Evolutionary conservation across 2,329 filamentous ascomycete species (phyloP).

Genomic region (Sarocladiaceae sp.): DNA sequence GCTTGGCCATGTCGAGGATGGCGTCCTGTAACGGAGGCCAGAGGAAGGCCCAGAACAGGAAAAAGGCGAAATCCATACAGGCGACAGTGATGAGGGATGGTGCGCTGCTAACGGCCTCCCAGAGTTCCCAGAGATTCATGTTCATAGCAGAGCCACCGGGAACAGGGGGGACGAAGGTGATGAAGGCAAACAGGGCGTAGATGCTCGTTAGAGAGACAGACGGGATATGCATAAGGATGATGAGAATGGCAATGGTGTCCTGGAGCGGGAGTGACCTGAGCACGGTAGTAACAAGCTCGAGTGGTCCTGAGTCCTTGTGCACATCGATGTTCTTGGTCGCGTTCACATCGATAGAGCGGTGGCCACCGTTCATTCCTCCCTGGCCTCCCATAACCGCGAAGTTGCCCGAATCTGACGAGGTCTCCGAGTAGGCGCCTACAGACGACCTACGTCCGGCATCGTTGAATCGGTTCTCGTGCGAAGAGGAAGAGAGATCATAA

Average conservation of each 20-base stretch:
- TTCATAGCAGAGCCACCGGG: conserved; percentile 73
- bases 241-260: conserved; percentile 94
- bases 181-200: conserved; percentile 84
- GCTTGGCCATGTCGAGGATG: conserved; percentile 83
- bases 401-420: conserved; percentile 46
- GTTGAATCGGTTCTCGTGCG: conserved; percentile 32
- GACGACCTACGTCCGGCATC: conserved; percentile 41
- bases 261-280: conserved; percentile 83
- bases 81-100: conserved; percentile 80
- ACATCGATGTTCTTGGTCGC: conserved; percentile 60
- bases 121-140: conserved; percentile 81
- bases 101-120: conserved; percentile 79
- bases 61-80: conserved; percentile 74
- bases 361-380: conserved; percentile 38
- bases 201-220: conserved; percentile 82
- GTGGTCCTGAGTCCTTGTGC: conserved; percentile 63
- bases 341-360: conserved; percentile 65
- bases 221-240: conserved; percentile 88
- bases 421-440: conserved; percentile 47
- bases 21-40: conserved; percentile 85
- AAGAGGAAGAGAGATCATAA: conserved; percentile 13
- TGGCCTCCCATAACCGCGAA: conserved; percentile 29
- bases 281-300: conserved; percentile 78
- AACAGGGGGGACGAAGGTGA: conserved; percentile 84
- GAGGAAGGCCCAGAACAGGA: conserved; percentile 80